Conservation (phyloP, 768 basidiomycete genomes). For the Agaricus subrufescens region DNA sequence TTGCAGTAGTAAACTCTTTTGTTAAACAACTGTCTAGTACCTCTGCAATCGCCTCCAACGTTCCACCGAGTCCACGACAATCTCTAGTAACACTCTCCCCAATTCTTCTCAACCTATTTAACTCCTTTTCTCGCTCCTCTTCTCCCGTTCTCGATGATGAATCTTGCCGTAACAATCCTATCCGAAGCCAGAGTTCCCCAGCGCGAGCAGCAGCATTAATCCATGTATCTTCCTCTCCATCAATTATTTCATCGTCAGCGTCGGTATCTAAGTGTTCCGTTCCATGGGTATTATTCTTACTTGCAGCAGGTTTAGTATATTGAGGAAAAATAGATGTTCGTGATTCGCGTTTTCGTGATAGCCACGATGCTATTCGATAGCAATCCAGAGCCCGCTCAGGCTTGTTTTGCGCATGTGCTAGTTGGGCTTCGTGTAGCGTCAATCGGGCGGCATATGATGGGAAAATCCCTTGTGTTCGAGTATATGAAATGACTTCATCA, state of each 20-base stretch:
- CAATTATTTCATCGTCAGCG: conserved; percentile 10
- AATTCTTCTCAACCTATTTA: conserved; percentile 23
- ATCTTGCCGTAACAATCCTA: conserved; percentile 19
- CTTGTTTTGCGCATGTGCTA: conserved; percentile 63
- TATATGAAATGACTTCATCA: conserved; percentile 49
- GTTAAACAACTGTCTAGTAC: conserved; percentile 50
- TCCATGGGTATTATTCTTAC: not conserved
- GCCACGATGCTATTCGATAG: conserved; percentile 56
- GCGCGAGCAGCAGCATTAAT: conserved; percentile 27
- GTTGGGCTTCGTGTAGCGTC: conserved; percentile 65
- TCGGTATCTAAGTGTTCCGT: not conserved
- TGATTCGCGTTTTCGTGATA: conserved; percentile 23
- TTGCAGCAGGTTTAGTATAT: not conserved
- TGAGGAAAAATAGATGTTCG: not conserved
- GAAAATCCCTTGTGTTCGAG: conserved; percentile 56
- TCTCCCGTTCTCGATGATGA: not conserved
- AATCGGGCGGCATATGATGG: conserved; percentile 53
- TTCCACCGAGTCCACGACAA: conserved; percentile 50
- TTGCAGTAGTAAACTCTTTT: conserved; percentile 54
- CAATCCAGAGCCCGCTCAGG: conserved; percentile 50
- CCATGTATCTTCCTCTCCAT: conserved; percentile 28
- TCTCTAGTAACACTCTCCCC: conserved; percentile 34
- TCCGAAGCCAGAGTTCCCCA: conserved; percentile 29
- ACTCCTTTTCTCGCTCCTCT: conserved; percentile 9
- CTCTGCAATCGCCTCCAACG: conserved; percentile 49